These are phyloP conservation scores for Penicillium malachiteum DNA, from an alignment of 495 filamentous ascomycete species.

Conservation along the genomic window DNA sequence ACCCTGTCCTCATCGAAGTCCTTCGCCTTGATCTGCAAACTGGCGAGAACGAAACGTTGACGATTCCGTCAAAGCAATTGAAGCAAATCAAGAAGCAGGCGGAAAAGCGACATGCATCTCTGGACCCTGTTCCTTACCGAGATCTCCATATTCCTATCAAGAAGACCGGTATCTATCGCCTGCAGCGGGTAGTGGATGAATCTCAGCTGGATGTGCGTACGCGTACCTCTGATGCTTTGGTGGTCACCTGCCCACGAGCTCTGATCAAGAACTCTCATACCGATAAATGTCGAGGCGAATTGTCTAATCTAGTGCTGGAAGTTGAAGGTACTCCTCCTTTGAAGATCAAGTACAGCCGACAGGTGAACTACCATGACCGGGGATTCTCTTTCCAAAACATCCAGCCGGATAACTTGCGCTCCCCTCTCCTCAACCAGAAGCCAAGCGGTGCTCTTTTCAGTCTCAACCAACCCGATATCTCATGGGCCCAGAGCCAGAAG, in stretches of 20 bases:
- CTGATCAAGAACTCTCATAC: constrained; percentile 60
- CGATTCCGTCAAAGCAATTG: constrained; percentile 67
- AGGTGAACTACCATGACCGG: constrained; percentile 71
- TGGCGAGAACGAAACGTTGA: constrained; percentile 72
- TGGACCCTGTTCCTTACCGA: constrained; percentile 51
- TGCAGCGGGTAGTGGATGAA: constrained; percentile 83
- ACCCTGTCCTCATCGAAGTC: constrained; percentile 81
- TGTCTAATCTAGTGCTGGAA: constrained; percentile 78
- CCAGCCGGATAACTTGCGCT: constrained; percentile 80
- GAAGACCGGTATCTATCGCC: constrained; percentile 80
- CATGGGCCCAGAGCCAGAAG: constrained; percentile 75
- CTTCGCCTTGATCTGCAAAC: constrained; percentile 80
- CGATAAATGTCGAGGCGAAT: constrained; percentile 75
- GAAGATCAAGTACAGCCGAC: constrained; percentile 84
- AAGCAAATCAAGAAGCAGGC: constrained; percentile 64
- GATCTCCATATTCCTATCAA: constrained; percentile 65
- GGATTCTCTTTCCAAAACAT: constrained; percentile 85
- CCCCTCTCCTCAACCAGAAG: constrained; percentile 62
- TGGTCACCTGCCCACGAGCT: constrained; percentile 81
- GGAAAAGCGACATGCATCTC: constrained; percentile 46
- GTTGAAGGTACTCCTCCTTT: constrained; percentile 90
- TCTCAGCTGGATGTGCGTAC: constrained; percentile 89
- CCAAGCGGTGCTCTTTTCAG: constrained; percentile 56
- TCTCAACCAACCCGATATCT: constrained; percentile 55
- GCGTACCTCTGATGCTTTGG: constrained; percentile 68